Conservation (phyloP, 148 eudicot species). For the Camellia japonica region DNA sequence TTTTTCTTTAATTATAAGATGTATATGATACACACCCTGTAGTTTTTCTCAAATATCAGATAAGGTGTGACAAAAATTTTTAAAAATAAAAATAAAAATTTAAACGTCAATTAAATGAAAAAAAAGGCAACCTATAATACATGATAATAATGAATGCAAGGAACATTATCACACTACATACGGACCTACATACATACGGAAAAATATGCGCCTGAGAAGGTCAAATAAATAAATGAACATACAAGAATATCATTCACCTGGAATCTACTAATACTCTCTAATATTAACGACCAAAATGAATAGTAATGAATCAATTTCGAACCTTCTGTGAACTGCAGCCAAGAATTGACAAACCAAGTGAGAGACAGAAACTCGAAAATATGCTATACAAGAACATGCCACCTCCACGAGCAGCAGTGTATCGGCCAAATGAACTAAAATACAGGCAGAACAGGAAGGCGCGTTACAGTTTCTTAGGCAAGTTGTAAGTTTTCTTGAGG, state of each 20-base stretch:
- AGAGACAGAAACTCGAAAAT: neutral
- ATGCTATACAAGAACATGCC: constrained; percentile 30
- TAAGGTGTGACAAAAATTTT: too few species aligned
- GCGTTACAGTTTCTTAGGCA: constrained; percentile 75
- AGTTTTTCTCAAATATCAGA: too few species aligned
- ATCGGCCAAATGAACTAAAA: too few species aligned
- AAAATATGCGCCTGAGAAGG: neutral
- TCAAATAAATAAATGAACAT: constrained; percentile 13
- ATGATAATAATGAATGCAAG: neutral
- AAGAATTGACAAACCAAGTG: neutral
- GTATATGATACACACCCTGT: too few species aligned
- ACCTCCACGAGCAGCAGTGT: neutral
- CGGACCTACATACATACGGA: neutral
- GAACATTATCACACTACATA: neutral
- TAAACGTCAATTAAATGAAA: too few species aligned
- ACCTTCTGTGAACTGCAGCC: constrained; percentile 2
- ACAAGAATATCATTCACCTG: constrained; percentile 15
- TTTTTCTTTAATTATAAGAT: too few species aligned
- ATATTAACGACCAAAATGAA: constrained; percentile 7
- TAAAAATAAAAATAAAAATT: too few species aligned
- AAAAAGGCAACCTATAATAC: too few species aligned
- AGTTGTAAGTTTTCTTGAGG: constrained; percentile 77
- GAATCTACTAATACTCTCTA: neutral
- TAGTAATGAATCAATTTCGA: neutral
- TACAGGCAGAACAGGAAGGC: too few species aligned